Base-by-base conservation (phyloP, 2,329 filamentous ascomycete species). In the Cyphellophora attinorum region DNA sequence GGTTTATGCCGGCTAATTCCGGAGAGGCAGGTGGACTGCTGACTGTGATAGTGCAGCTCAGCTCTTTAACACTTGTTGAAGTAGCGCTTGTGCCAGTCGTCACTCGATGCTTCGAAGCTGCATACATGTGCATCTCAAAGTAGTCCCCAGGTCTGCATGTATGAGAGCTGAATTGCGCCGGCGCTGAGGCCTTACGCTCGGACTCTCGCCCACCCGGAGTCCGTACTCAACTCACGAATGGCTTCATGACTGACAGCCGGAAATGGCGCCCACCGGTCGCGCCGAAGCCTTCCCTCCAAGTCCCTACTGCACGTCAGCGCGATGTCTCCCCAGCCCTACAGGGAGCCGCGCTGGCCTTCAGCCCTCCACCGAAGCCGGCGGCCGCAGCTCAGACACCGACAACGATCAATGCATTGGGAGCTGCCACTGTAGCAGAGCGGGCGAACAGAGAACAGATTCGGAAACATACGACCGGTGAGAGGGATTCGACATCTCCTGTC, bases 191-290 rank as follows among this genome's bases (percentile, higher is more conserved):
- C n/a, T n/a, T n/a, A n/a, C n/a, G n/a, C n/a, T n/a, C n/a, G n/a
- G n/a, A n/a, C n/a, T n/a, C n/a, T n/a, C n/a, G n/a, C n/a, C n/a
- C n/a, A n/a, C n/a, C n/a, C n/a, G n/a, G n/a, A n/a, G n/a, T n/a
- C n/a, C n/a, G n/a, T n/a, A n/a, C n/a, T n/a, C n/a, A n/a, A n/a
- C n/a, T n/a, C 21, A 25, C n/a, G n/a, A 8, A 25, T 25, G 21
- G 21, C 45, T 49, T 42, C 33, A 49, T 49, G 46, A 46, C 23
- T 40, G 44, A 47, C 34, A 42, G 41, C 27, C 38, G 42, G 35
- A 32, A 43, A 37, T 38, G 44, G 46, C 45, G 41, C 42, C 46
- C 46, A 37, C 34, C 42, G 35, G 42, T 46, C 42, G 44, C 46
- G 39, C 42, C 45, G 11, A 49, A 49, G 39, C 46, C 46, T 19